phyloP scores from a whole-genome alignment of 768 basidiomycete genomes.

The Xanthoconium stramineum region DNA sequence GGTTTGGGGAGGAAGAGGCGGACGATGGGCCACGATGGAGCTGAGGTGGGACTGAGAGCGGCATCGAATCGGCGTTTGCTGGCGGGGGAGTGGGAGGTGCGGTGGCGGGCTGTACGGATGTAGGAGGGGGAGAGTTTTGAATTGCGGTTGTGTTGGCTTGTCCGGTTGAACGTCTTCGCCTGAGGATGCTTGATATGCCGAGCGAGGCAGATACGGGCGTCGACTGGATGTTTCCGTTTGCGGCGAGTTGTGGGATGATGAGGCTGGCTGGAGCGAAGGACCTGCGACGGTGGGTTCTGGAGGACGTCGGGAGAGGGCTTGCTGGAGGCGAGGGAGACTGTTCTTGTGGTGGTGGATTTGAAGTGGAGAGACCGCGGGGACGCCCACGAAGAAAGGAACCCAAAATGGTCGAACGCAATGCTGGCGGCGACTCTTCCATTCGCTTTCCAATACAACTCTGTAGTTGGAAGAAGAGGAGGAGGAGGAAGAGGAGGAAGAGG shows the following conservation, averaged over 20 bases:
- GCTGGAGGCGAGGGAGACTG: slow-evolving; percentile 44
- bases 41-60: slow-evolving; percentile 21
- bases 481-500: neutral
- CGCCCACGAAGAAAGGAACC: slow-evolving; percentile 69
- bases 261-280: slow-evolving; percentile 38
- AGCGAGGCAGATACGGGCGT: slow-evolving; percentile 30
- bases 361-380: slow-evolving; percentile 65
- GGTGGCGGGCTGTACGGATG: slow-evolving; percentile 4
- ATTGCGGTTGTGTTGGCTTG: slow-evolving; percentile 34
- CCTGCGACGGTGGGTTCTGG: slow-evolving; percentile 35
- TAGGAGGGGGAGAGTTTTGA: slow-evolving; percentile 15
- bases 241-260: slow-evolving; percentile 35
- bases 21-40: slow-evolving; percentile 20
- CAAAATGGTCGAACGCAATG: slow-evolving; percentile 57
- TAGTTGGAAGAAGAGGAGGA: neutral
- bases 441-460: neutral
- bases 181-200: slow-evolving; percentile 60
- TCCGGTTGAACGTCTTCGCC: slow-evolving; percentile 64
- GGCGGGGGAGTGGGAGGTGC: slow-evolving; percentile 16
- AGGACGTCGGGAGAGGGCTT: slow-evolving; percentile 34
- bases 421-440: slow-evolving; percentile 31
- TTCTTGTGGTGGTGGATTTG: slow-evolving; percentile 33
- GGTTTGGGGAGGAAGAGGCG: slow-evolving; percentile 16
- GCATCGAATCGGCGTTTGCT: slow-evolving; percentile 11
- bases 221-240: slow-evolving; percentile 25